Conservation (phyloP, 1,284 basidiomycete genomes). For the Cutaneotrichosporon spelunceum region DNA sequence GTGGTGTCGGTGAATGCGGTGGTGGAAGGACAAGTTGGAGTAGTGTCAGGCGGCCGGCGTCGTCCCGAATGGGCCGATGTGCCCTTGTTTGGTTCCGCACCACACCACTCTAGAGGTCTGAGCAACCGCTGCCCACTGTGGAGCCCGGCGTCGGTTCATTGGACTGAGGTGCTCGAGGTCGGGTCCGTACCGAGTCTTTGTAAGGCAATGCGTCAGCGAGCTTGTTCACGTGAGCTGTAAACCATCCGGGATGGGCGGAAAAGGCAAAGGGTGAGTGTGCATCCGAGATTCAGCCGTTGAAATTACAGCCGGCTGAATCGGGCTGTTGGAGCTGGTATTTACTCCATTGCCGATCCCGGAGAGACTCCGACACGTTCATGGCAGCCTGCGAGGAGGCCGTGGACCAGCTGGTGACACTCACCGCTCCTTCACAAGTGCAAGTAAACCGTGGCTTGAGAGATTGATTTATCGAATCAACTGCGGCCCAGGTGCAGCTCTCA, state of each 20-base stretch:
- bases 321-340: background rate
- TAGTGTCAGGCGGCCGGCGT: background rate
- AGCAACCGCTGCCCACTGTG: no score
- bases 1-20: background rate
- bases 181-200: background rate
- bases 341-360: background rate
- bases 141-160: background rate
- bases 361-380: background rate
- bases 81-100: conserved; percentile 1
- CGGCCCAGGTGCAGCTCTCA: no score
- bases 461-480: background rate
- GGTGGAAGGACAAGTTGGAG: background rate
- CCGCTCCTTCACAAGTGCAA: background rate
- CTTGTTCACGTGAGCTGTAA: background rate
- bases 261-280: background rate
- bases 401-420: background rate
- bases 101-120: no score
- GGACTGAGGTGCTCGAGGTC: background rate
- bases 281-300: background rate
- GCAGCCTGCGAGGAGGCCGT: background rate
- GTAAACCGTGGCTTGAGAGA: background rate
- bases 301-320: background rate
- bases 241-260: background rate
- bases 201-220: background rate
- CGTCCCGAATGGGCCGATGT: background rate